phyloP scores from a whole-genome alignment of 805 yeast genomes.

The Wickerhamiella hasegawae region DNA sequence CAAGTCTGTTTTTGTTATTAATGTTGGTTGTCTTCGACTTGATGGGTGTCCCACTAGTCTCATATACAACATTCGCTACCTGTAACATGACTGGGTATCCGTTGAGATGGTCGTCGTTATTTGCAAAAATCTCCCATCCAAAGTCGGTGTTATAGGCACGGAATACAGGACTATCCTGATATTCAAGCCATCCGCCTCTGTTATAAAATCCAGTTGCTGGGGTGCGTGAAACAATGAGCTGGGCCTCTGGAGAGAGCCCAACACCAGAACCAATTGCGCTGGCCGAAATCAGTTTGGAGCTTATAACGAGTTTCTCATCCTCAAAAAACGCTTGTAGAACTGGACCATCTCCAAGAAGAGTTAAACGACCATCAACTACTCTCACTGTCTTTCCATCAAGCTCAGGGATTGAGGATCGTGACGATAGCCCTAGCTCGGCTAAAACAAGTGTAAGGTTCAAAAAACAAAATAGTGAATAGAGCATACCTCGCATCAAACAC shows the following conservation, averaged over 20 bases:
- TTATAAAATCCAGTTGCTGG: slow-evolving; percentile 5
- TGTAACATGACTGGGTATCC: slow-evolving; percentile 9
- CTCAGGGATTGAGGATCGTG: too few species aligned
- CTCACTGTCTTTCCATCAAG: slow-evolving; percentile 10
- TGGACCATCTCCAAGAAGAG: slow-evolving; percentile 9
- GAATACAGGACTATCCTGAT: slow-evolving; percentile 6
- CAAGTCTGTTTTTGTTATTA: too few species aligned
- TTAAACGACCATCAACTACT: slow-evolving; percentile 8
- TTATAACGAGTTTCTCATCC: slow-evolving; percentile 7
- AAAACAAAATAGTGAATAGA: too few species aligned
- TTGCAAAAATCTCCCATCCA: slow-evolving; percentile 6
- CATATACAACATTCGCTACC: slow-evolving; percentile 8
- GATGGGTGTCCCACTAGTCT: too few species aligned
- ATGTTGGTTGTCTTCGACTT: too few species aligned
- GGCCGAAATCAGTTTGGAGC: slow-evolving; percentile 9
- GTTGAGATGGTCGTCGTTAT: slow-evolving; percentile 2
- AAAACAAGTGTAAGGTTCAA: not conserved
- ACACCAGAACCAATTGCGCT: slow-evolving; percentile 10
- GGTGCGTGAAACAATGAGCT: slow-evolving; percentile 6
- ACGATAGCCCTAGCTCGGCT: slow-evolving; percentile 10
- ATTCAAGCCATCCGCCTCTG: slow-evolving; percentile 11
- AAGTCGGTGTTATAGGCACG: slow-evolving; percentile 3
- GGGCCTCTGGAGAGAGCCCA: slow-evolving; percentile 6
- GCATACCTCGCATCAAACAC: too few species aligned
- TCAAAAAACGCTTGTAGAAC: slow-evolving; percentile 8